Evolutionary conservation across 2,329 filamentous ascomycete species (phyloP), one percentile per base, ranked within the genome.

Genomic region (Colletotrichum melonis): DNA sequence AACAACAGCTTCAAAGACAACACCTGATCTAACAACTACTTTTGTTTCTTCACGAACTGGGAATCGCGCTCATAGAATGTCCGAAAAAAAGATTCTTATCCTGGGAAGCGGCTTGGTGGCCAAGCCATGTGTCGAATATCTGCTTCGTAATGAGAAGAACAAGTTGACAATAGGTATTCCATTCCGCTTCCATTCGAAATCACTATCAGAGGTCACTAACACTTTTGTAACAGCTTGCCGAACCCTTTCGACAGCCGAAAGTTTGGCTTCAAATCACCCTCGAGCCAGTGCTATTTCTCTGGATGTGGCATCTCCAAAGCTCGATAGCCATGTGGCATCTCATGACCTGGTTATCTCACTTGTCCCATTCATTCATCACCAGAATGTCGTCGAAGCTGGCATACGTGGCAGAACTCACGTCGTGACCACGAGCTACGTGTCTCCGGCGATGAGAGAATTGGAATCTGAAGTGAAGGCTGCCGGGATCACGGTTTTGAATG

Each of bases 401-500:
- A 93, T 94, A 81, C 88, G 88, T 74, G 88, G 88, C 75, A 93
- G 92, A 88, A 93, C 91, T 82, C 83, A 94, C 83, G 91, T 94
- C 30, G 92, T 94, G 75, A 94, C 92, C 30, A 93, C 92, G n/a
- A 91, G 89, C n/a, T 94, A 94, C 78, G 90, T 93, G 70, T 92
- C 90, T 8, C 90, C 91, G 1, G 91, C 90, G 16, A 93, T 94
- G 90, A 83, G 88, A 83, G 91, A 90, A 80, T 86, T 94, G 52
- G 90, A 93, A 72, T 84, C 86, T 69, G 38, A 54, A 4, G 90
- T 88, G 74, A 92, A 92, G 83, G 89, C 90, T 71, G 92, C 92
- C 8, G 92, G 92, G 59, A 93, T 94, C 80, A 92, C 91, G 2
- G 91, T 94, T 75, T 88, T 94, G 87, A 94, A 94, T 82, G 92